Evolutionary conservation across 2,329 filamentous ascomycete species (phyloP), one percentile per base, ranked within the genome.

Genomic region (Aspergillus neotritici): DNA sequence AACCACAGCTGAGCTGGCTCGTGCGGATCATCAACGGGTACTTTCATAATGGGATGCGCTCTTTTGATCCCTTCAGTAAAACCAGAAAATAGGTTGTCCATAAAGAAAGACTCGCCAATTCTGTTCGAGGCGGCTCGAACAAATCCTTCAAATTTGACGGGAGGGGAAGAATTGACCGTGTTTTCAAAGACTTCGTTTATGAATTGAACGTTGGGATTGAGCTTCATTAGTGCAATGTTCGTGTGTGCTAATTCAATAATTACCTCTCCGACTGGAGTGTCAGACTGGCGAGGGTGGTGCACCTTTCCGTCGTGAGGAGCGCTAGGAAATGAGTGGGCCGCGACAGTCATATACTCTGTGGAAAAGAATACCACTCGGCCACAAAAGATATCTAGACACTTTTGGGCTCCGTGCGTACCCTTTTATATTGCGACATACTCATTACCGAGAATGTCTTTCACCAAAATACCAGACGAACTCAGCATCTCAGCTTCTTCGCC

Each of bases 381-480:
- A n/a, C n/a, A n/a, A n/a, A n/a, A n/a, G n/a, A n/a, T n/a, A n/a
- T n/a, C n/a, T n/a, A n/a, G n/a, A n/a, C n/a, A n/a, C n/a, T n/a
- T n/a, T n/a, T n/a, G n/a, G n/a, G n/a, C n/a, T n/a, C n/a, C n/a
- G n/a, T n/a, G n/a, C n/a, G n/a, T n/a, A n/a, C n/a, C n/a, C n/a
- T n/a, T n/a, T n/a, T n/a, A n/a, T n/a, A n/a, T n/a, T n/a, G n/a
- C n/a, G n/a, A n/a, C n/a, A 10, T 41, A 41, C 17, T 36, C n/a
- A 25, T 8, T 6, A 9, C 31, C 39, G 12, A 31, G 5, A 2
- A 14, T 3, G 21, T 47, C 35, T 11, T 34, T 40, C 10, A 50
- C 30, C n/a, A 50, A 25, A 16, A 48, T 17, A 13, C 44, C 44
- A 16, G 44, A 44, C 1, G 49, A 41, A 13, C 43, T 49, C 12